These are phyloP conservation scores for Ophiostoma piceae DNA, from an alignment of 2,329 filamentous ascomycete genomes.

Conservation along the genomic window DNA sequence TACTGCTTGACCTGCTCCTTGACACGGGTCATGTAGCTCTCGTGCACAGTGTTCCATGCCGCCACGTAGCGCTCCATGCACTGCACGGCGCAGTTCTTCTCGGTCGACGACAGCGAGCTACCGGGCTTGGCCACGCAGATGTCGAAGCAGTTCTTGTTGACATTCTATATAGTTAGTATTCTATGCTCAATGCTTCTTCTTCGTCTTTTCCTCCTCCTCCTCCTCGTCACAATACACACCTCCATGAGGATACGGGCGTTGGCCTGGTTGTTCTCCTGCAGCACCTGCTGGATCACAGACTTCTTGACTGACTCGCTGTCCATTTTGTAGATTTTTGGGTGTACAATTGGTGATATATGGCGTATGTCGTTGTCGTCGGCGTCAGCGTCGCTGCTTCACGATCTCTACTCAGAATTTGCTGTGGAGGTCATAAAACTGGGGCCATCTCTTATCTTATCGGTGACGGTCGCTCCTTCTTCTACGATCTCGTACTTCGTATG, in stretches of 20 bases:
- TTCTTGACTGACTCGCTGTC: slow-evolving; percentile 55
- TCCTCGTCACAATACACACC: background rate
- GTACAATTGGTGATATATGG: slow-evolving; percentile 22
- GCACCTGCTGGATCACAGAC: slow-evolving; percentile 60
- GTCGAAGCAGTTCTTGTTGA: slow-evolving; percentile 77
- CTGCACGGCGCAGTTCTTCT: slow-evolving; percentile 64
- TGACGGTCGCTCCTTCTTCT: background rate
- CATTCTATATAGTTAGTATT: slow-evolving; percentile 50
- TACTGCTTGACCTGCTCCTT: slow-evolving; percentile 40
- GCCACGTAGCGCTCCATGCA: slow-evolving; percentile 85
- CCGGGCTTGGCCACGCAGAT: slow-evolving; percentile 69
- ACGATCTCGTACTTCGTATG: too few species aligned
- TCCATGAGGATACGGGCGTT: slow-evolving; percentile 2
- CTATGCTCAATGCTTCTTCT: too few species aligned
- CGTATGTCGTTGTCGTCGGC: background rate
- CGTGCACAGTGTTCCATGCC: slow-evolving; percentile 70
- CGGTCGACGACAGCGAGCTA: slow-evolving; percentile 58
- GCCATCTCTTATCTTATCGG: slow-evolving; percentile 21
- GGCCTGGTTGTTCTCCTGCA: slow-evolving; percentile 29
- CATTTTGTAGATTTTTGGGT: slow-evolving; percentile 39
- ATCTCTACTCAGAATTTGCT: slow-evolving; percentile 11
- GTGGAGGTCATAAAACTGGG: slow-evolving; percentile 18
- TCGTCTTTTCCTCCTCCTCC: background rate
- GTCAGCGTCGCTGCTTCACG: background rate
- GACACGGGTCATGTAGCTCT: slow-evolving; percentile 59